Base-by-base conservation (phyloP, 305 asterid species). In the Fraxinus ornus region DNA sequence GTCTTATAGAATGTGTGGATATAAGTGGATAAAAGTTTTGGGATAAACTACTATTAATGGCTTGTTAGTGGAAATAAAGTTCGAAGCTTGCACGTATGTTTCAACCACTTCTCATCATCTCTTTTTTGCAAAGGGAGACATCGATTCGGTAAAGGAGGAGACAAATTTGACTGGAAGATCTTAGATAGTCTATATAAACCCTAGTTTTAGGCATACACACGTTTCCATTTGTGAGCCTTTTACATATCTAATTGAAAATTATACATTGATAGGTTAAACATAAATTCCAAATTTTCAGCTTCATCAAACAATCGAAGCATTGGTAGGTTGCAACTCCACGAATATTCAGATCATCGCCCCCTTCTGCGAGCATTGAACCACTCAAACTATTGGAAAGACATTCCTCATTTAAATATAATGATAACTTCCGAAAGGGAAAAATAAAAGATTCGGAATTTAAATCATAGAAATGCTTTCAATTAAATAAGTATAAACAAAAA, bases 41-140 rank as follows among this genome's bases (percentile, higher is more conserved):
- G 21, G 52, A 60, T 64, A 21, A 60, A 24, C 44, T 9, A 77
- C 3, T 6, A 28, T 49, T 19, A 74, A 8, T 52, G 77, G 73
- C 49, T 60, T 13, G 0, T 21, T 8, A 26, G 75, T 24, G 9
- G 73, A 66, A 60, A 60, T 55, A 77, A 55, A 12, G 71, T n/a
- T 70, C 12, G 72, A 7, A 60, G 12, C 91, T 88, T 90, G 91
- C 97, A 95, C 99, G 97, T 88, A 85, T 95, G 99, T 86, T 90
- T 93, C 97, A 95, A 91, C 97, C 98, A 95, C 6, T 89, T 89
- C 84, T 88, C 94, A 80, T 95, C 99, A 66, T 95, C 99, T 91
- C 97, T 88, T 91, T 83, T 94, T 97, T 94, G 95, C 85, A 86
- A 85, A 78, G 73, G 72, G 70, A 81, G 2, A 83, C 80, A 44